phyloP scores from a whole-genome alignment of 1,284 basidiomycete species.

The Naganishia cerealis region DNA sequence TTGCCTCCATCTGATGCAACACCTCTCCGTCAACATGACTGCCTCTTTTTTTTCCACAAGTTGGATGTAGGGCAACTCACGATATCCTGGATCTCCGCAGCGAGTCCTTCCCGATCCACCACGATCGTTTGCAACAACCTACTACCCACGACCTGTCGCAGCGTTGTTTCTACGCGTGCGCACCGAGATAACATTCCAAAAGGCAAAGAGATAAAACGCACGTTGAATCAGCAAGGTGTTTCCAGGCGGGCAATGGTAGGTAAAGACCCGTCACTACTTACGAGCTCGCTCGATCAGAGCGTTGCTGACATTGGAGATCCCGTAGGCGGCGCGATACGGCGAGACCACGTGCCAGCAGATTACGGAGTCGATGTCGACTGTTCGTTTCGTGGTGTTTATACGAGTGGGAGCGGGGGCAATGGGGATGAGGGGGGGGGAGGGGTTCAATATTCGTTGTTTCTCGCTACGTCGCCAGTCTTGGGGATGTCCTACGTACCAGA shows the following conservation, averaged over 20 bases:
- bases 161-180: constrained; percentile 67
- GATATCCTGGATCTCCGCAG: constrained; percentile 92
- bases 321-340: constrained; percentile 84
- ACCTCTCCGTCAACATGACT: not conserved
- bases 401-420: too few species aligned
- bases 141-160: constrained; percentile 90
- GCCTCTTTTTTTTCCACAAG: too few species aligned
- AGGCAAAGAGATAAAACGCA: too few species aligned
- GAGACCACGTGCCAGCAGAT: constrained; percentile 79
- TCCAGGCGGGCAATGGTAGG: not conserved
- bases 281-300: constrained; percentile 87
- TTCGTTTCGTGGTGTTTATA: constrained; percentile 7
- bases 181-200: not conserved
- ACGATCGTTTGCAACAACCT: constrained; percentile 63
- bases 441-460: not conserved
- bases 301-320: constrained; percentile 80
- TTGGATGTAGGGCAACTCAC: constrained; percentile 56
- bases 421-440: constrained; percentile 19
- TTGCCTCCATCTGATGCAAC: constrained; percentile 58
- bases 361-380: constrained; percentile 62
- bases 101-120: constrained; percentile 88
- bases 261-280: constrained; percentile 36
- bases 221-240: not conserved
- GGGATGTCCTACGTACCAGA: constrained; percentile 16
- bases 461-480: not conserved